phyloP scores from a whole-genome alignment of 2,329 filamentous ascomycete genomes.

The Diaporthe caulivora region DNA sequence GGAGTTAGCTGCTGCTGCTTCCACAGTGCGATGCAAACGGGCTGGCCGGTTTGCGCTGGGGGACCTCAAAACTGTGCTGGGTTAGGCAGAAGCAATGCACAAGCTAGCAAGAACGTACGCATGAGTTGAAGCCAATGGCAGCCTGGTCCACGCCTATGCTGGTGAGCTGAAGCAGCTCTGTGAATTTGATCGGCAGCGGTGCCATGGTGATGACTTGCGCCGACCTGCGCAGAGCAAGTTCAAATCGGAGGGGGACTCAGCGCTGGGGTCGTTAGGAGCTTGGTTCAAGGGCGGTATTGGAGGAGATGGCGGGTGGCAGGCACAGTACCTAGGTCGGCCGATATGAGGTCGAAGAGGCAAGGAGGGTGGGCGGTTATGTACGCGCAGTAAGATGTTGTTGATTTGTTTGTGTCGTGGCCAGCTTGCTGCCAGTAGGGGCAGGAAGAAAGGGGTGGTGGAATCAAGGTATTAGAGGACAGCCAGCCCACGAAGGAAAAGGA shows the following conservation, averaged over 20 bases:
- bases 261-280: background rate
- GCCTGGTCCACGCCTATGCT: constrained; percentile 52
- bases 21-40: background rate
- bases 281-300: background rate
- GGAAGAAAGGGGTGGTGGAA: constrained; percentile 32
- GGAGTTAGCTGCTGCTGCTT: constrained; percentile 37
- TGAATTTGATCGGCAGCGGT: constrained; percentile 55
- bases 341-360: background rate
- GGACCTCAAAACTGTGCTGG: constrained; percentile 27
- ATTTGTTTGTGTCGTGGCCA: constrained; percentile 34
- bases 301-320: background rate
- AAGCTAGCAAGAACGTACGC: constrained; percentile 67
- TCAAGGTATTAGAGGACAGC: constrained; percentile 34
- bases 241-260: constrained; percentile 22
- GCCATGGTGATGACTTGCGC: constrained; percentile 51
- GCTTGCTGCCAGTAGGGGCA: constrained; percentile 35
- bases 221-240: constrained; percentile 46
- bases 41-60: constrained; percentile 40
- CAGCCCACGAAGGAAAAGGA: constrained; percentile 20
- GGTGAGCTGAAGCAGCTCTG: constrained; percentile 56
- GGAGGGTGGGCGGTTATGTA: background rate
- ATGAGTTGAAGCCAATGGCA: constrained; percentile 86
- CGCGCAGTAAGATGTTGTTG: background rate
- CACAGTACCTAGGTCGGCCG: background rate
- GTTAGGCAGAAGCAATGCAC: constrained; percentile 18